A percentile compares a stretch with the other conserved stretches of the same genome.
Evolutionary conservation across 2,329 filamentous ascomycete species (phyloP).

Genomic region (Scedosporium apiospermum): DNA sequence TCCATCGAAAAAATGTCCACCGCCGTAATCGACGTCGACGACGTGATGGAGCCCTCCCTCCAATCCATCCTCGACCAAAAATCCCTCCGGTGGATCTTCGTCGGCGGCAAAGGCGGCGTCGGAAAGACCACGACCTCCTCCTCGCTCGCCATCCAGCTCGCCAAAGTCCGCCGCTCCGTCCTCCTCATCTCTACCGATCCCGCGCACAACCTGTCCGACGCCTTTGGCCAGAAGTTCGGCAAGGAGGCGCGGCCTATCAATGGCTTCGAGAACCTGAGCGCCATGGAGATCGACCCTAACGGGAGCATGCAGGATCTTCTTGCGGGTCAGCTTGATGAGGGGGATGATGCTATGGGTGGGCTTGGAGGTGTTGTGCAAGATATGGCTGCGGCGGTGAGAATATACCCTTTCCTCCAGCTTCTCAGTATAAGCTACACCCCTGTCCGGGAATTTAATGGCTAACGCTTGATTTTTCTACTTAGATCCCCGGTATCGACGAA

Average conservation of each 20-base stretch:
- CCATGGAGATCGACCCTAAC: constrained; percentile 99
- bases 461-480: constrained; percentile 1
- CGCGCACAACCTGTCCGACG: constrained; percentile 94
- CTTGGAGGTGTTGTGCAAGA: constrained; percentile 99
- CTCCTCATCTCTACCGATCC: constrained; percentile 97
- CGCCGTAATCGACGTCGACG: constrained; percentile 40
- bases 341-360: constrained; percentile 47
- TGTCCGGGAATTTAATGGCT: background rate
- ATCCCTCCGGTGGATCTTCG: constrained; percentile 96
- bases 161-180: constrained; percentile 87
- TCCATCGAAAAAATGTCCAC: constrained; percentile 25
- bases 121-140: constrained; percentile 99
- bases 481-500: constrained; percentile 98
- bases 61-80: constrained; percentile 93
- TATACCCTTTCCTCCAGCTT: background rate
- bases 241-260: constrained; percentile 92
- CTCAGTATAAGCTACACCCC: background rate
- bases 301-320: constrained; percentile 94
- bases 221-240: constrained; percentile 98
- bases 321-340: constrained; percentile 64
- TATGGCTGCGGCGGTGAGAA: constrained; percentile 77
- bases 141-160: constrained; percentile 94
- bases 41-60: constrained; percentile 81
- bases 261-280: constrained; percentile 86
- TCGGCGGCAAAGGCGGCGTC: constrained; percentile 95